Percentiles rank a stretch among this genome's conserved stretches.
Conservation (phyloP, 2,329 filamentous ascomycete species). For the Penicillium decumbens region DNA sequence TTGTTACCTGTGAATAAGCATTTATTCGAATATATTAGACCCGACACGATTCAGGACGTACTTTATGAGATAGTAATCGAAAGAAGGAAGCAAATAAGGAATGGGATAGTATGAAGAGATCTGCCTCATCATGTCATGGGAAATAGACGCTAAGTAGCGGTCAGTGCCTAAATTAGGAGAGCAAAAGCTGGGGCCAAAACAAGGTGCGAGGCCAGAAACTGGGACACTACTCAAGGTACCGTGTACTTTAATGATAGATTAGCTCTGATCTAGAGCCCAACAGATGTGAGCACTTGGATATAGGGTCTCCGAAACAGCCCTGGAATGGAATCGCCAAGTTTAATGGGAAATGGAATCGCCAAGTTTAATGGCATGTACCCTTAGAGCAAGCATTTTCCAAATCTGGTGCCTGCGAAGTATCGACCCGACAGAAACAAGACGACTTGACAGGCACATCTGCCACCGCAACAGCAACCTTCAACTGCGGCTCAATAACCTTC, state of each 20-base stretch:
- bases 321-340: too few relatives aligned
- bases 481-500: slow-evolving; percentile 45
- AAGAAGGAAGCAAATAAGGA: slow-evolving; percentile 17
- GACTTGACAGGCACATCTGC: slow-evolving; percentile 57
- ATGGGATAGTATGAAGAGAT: slow-evolving; percentile 19
- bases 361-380: background rate
- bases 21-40: background rate
- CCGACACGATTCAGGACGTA: background rate
- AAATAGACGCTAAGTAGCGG: too few relatives aligned
- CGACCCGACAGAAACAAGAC: slow-evolving; percentile 55
- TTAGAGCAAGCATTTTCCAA: slow-evolving; percentile 11
- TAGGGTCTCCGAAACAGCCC: too few relatives aligned
- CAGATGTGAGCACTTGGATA: too few relatives aligned
- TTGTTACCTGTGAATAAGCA: slow-evolving; percentile 11
- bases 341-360: too few relatives aligned
- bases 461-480: slow-evolving; percentile 51
- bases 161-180: too few relatives aligned
- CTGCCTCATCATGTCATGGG: background rate
- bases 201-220: too few relatives aligned
- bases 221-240: too few relatives aligned
- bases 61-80: background rate
- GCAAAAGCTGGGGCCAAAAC: too few relatives aligned
- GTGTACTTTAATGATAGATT: too few relatives aligned
- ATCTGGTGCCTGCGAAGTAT: slow-evolving; percentile 10
- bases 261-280: too few relatives aligned